A percentile compares a stretch with the other conserved stretches of the same genome.
Conservation (phyloP, 2,329 filamentous ascomycete species). For the Calonectria hongkongensis region DNA sequence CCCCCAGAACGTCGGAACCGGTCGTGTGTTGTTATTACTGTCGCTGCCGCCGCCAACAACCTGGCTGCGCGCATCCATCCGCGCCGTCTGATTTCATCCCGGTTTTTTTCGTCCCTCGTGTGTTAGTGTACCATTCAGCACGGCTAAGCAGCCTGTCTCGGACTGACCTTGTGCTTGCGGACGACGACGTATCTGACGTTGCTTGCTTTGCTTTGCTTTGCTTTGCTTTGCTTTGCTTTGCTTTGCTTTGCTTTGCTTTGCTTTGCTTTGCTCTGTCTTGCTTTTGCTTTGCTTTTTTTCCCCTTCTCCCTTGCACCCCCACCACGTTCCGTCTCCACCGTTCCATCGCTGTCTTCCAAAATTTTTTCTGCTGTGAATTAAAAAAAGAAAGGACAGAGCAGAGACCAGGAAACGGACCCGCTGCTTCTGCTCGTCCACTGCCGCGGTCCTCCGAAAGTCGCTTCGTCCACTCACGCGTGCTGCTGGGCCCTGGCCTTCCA, state of each 20-base stretch:
- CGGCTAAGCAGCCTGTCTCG: conserved; percentile 10
- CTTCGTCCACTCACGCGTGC: conserved; percentile 36
- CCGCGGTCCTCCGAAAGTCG: conserved; percentile 23
- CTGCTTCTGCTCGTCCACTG: conserved; percentile 20
- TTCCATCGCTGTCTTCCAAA: conserved; percentile 26
- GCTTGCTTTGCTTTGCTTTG: neutral
- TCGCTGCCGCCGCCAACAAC: neutral
- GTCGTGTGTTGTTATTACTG: conserved; percentile 23
- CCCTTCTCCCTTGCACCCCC: neutral
- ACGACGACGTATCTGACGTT: conserved; percentile 5
- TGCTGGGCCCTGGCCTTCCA: conserved; percentile 26
- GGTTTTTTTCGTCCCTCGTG: conserved; percentile 1
- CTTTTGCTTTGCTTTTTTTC: conserved; percentile 6
- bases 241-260: conserved; percentile 9
- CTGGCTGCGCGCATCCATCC: neutral
- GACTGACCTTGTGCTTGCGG: conserved; percentile 17
- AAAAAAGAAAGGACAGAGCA: conserved; percentile 9
- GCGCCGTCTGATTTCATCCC: conserved; percentile 13
- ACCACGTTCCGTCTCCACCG: conserved; percentile 33
- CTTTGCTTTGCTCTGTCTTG: neutral
- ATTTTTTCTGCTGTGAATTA: conserved; percentile 16
- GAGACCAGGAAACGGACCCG: conserved; percentile 15
- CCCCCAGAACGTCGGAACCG: conserved; percentile 19
- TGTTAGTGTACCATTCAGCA: conserved; percentile 20
- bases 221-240: neutral